Evolutionary conservation across 208 protist genomes (phyloP), one percentile per base, ranked within the genome.

Genomic region (Giardia duodenalis): DNA sequence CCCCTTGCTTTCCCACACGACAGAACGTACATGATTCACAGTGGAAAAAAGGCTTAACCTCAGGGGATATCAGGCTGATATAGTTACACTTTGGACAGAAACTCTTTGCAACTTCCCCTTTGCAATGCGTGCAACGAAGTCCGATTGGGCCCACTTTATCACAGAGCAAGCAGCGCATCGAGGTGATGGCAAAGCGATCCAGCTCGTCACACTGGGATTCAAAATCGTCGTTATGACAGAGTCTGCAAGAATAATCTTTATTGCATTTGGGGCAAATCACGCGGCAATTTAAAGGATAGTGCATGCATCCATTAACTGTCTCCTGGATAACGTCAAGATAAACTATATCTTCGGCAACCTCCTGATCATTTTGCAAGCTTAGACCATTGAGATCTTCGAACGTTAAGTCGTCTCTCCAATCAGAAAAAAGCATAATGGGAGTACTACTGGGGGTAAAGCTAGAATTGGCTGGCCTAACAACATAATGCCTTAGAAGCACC

Each of bases 221-320:
- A 30, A 76, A 76, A 10, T 10, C 10, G 2, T 91, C 88, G 88
- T 91, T 45, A 45, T 91, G 88, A 45, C 88, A 91, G 88, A 91
- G 43, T 1, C 88, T 1, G 46, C 88, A 91, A 0, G 88, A 45
- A n/a, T 67, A 91, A 2, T 2, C 43, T 1, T 3, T 47, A 45
- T 3, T 48, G n/a, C 88, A 91, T n/a, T 47, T 3, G 0, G 1
- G 1, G 88, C 88, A 91, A 2, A 91, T 45, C 4, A 47, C 2
- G 2, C 4, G 1, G 10, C 10, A 2, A 2, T 3, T 45, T 1
- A 22, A 1, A 22, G 4, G 44, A 45, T 91, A 91, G 46, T 91
- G 88, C 10, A 48, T 1, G 46, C 88, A 91, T 1, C 88, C 88
- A 30, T n/a, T n/a, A 44, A 89, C 39, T 89, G n/a, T n/a, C n/a